Conservation (phyloP, 2,329 filamentous ascomycete genomes). For the Exophiala sideris region DNA sequence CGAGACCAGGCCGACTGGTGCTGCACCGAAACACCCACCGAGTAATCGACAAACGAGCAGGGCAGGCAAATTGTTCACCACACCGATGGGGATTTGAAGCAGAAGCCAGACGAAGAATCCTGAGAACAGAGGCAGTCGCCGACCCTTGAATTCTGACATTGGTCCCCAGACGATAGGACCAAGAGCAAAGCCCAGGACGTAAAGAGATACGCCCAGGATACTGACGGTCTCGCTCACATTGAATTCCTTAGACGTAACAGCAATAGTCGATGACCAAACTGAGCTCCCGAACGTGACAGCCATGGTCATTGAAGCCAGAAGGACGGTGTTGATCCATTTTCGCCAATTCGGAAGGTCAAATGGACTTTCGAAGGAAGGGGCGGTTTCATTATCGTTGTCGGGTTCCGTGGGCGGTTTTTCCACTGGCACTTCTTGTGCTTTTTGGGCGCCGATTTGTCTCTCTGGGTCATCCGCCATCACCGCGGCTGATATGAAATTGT, state of each 20-base stretch:
- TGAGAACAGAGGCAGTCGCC: conserved; percentile 49
- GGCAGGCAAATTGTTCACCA: conserved; percentile 64
- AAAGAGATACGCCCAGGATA: conserved; percentile 58
- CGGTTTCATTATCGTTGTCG: neutral
- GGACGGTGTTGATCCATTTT: conserved; percentile 44
- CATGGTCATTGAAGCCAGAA: conserved; percentile 42
- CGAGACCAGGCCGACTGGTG: conserved; percentile 66
- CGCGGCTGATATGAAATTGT: too few species aligned
- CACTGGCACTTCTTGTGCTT: too few species aligned
- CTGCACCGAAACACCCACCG: conserved; percentile 34
- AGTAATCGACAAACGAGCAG: conserved; percentile 65
- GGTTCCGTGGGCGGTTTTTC: too few species aligned
- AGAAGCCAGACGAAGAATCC: conserved; percentile 62
- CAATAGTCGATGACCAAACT: conserved; percentile 13
- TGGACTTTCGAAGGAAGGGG: conserved; percentile 8
- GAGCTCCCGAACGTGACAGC: conserved; percentile 45
- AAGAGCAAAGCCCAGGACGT: conserved; percentile 54
- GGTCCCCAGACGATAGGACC: conserved; percentile 48
- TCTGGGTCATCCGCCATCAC: too few species aligned
- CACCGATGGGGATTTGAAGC: conserved; percentile 63
- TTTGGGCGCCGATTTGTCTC: too few species aligned
- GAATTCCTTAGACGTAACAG: conserved; percentile 25
- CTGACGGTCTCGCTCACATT: conserved; percentile 31
- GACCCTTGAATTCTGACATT: conserved; percentile 33
- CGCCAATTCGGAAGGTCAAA: conserved; percentile 14